A percentile compares a stretch with the other conserved stretches of the same genome.
phyloP scores from a whole-genome alignment of 2,329 filamentous ascomycete genomes.

The Fusarium protoensiforme region DNA sequence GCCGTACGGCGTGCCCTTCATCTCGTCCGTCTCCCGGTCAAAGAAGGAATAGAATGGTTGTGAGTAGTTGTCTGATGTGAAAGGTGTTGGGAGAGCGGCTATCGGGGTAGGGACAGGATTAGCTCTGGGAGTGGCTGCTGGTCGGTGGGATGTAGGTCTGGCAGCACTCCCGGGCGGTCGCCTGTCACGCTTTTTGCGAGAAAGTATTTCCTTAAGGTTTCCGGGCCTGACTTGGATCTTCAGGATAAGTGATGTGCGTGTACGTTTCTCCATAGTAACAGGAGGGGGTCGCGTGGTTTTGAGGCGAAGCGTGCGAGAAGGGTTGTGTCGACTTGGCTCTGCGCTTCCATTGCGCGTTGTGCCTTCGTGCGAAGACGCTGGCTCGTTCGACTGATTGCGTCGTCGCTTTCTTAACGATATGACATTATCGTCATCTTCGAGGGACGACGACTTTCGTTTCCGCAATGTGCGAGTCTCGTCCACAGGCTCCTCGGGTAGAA shows the following conservation, averaged over 20 bases:
- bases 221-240: conserved; percentile 52
- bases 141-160: conserved; percentile 39
- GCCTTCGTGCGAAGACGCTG: conserved; percentile 49
- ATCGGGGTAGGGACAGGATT: conserved; percentile 31
- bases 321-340: conserved; percentile 45
- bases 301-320: conserved; percentile 69
- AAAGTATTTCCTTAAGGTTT: conserved; percentile 52
- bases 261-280: conserved; percentile 55
- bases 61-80: conserved; percentile 70
- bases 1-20: conserved; percentile 93
- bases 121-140: conserved; percentile 36
- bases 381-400: conserved; percentile 59
- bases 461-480: conserved; percentile 80
- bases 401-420: conserved; percentile 65
- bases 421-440: conserved; percentile 68
- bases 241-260: conserved; percentile 49
- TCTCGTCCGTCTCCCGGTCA: conserved; percentile 88
- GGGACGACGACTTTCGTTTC: conserved; percentile 85
- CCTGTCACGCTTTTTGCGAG: conserved; percentile 48
- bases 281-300: conserved; percentile 56
- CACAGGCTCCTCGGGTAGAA: conserved; percentile 14
- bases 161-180: conserved; percentile 36
- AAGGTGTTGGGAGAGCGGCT: conserved; percentile 62
- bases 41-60: conserved; percentile 90
- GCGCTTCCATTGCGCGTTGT: conserved; percentile 45